Conservation (phyloP, 805 yeast species). For the Candida glaebosa region DNA sequence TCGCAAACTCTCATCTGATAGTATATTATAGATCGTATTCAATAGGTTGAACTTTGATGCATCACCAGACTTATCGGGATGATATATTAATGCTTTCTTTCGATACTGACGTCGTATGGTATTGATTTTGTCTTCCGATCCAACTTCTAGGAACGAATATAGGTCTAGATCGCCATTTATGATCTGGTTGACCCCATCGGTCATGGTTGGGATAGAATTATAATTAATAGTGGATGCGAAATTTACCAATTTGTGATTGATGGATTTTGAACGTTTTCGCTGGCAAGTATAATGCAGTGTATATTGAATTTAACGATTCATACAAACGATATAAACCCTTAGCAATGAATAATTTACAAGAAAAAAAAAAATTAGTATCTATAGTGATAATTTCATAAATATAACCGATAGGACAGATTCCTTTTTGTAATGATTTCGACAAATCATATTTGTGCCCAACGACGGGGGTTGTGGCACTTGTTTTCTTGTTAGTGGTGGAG, state of each 20-base stretch:
- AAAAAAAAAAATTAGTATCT: conserved; percentile 4
- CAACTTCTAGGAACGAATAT: conserved; percentile 23
- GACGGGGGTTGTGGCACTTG: too few relatives aligned
- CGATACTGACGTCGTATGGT: conserved; percentile 31
- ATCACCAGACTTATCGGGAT: conserved; percentile 37
- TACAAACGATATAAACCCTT: neutral
- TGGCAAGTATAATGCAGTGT: neutral
- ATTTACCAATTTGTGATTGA: neutral
- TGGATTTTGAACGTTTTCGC: neutral
- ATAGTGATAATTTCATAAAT: conserved; percentile 1
- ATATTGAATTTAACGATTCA: neutral
- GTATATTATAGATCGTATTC: conserved; percentile 28
- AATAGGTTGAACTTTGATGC: conserved; percentile 29
- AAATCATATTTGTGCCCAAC: too few relatives aligned
- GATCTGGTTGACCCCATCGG: conserved; percentile 10
- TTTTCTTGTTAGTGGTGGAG: too few relatives aligned
- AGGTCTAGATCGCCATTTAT: conserved; percentile 25
- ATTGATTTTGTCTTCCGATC: conserved; percentile 16
- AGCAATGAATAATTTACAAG: conserved; percentile 6
- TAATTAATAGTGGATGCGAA: neutral
- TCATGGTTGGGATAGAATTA: conserved; percentile 5
- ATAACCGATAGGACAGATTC: neutral
- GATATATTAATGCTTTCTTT: conserved; percentile 31
- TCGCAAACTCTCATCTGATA: conserved; percentile 22
- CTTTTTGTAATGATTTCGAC: too few relatives aligned